Base-by-base conservation (phyloP, 2,329 filamentous ascomycete genomes). In the Ustulina deusta region DNA sequence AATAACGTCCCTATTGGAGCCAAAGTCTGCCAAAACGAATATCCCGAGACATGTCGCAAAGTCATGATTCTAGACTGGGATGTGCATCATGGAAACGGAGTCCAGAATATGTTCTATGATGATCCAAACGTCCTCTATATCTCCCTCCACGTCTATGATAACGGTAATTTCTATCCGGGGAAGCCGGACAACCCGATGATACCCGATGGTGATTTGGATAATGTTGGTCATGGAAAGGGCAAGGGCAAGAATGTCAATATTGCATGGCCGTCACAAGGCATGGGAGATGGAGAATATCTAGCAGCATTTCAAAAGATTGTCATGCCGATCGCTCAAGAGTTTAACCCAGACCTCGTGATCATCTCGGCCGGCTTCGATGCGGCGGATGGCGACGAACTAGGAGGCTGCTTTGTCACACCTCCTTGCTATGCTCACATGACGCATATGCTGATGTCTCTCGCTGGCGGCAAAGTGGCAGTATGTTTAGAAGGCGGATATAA, bases 401-500 rank as follows among this genome's bases (percentile, higher is more conserved):
- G 96, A 58, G 93, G 92, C 36, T 99, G 96, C 78, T 95, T 93
- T 76, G 96, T 99, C 5, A 91, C 94, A 0, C 96, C 96, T 0
- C 82, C 90, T 4, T 97, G 96, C 77, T 99, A 98, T 78, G 93
- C 94, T 15, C 95, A 99, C 77, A 98, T 99, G 96, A 98, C 96
- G 17, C 94, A 97, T 77, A 97, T 98, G 95, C 87, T 99, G 55
- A 98, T 97, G 94, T 94, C 93, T 1, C 85, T 99, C 22, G 95
- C 96, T 0, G 86, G 90, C 51, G 96, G 96, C 32, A 97, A 94
- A 77, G 86, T 99, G 15, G 92, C 93, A 2, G 95, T 97, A 9
- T 97, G 94, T 77, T 85, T 99, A 2, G 96, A 99, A 81, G 96
- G 96, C 25, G 96, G 96, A 9, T 99, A 99, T 80, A 98, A 98